phyloP scores from a whole-genome alignment of 495 filamentous ascomycete species.

The Delitschia confertaspora region DNA sequence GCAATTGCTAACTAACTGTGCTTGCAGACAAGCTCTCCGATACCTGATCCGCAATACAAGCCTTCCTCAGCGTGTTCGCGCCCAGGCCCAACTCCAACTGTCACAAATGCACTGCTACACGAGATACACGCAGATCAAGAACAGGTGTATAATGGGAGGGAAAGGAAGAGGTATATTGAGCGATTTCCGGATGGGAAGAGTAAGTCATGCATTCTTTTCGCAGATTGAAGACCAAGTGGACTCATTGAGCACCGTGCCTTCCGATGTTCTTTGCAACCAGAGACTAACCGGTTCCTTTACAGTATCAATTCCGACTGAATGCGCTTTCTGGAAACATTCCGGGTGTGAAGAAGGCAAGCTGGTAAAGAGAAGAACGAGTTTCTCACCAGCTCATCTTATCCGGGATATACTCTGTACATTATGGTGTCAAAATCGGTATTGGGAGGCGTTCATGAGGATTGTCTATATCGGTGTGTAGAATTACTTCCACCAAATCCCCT shows the following conservation, averaged over 20 bases:
- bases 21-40: slow-evolving; percentile 78
- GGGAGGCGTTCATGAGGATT: slow-evolving; percentile 7
- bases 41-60: slow-evolving; percentile 90
- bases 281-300: slow-evolving; percentile 9
- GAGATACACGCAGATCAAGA: slow-evolving; percentile 82
- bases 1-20: neutral
- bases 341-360: slow-evolving; percentile 91
- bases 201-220: slow-evolving; percentile 35
- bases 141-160: slow-evolving; percentile 82
- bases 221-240: neutral
- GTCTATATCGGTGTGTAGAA: slow-evolving; percentile 2
- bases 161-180: slow-evolving; percentile 76
- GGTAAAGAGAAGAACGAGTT: slow-evolving; percentile 46
- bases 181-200: slow-evolving; percentile 83
- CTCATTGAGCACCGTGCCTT: neutral
- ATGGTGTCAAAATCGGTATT: slow-evolving; percentile 5
- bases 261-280: neutral
- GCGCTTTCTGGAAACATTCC: slow-evolving; percentile 81
- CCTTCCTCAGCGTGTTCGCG: slow-evolving; percentile 68
- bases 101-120: slow-evolving; percentile 94
- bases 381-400: neutral
- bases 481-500: no score
- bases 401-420: slow-evolving; percentile 5
- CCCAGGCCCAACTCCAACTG: slow-evolving; percentile 84
- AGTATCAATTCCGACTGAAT: slow-evolving; percentile 90